Evolutionary conservation across 2,329 filamentous ascomycete genomes (phyloP).

Genomic region (Calcarisporium arbuscula): DNA sequence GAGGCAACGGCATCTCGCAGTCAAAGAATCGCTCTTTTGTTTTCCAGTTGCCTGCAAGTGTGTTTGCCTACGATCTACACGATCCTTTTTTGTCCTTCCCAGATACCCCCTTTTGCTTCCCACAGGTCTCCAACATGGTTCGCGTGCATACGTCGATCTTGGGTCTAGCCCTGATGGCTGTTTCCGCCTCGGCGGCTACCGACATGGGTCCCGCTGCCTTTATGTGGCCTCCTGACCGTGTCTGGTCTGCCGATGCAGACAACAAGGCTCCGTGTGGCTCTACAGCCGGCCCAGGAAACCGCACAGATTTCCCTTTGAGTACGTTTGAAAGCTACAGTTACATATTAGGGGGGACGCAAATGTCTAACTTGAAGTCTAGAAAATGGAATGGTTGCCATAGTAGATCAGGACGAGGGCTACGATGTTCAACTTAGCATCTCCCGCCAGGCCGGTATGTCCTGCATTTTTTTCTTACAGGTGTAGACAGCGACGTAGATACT

Average conservation of each 20-base stretch:
- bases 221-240: constrained; percentile 47
- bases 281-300: constrained; percentile 23
- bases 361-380: no score
- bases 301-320: constrained; percentile 48
- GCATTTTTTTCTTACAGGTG: no score
- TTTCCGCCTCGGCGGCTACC: background rate
- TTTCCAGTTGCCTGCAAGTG: no score
- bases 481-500: no score
- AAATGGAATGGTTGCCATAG: constrained; percentile 43
- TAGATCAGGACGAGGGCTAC: constrained; percentile 47
- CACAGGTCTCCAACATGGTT: no score
- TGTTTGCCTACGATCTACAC: no score
- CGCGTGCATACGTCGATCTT: no score
- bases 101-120: no score
- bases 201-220: constrained; percentile 43
- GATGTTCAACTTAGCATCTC: constrained; percentile 44
- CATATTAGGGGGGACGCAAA: background rate
- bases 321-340: constrained; percentile 3
- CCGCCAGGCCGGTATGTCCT: no score
- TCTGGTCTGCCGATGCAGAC: constrained; percentile 42
- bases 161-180: background rate
- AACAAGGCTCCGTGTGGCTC: constrained; percentile 49
- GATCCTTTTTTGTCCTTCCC: no score
- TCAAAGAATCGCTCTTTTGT: no score
- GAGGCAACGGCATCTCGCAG: no score